Conservation (phyloP, 345 rosid species). For the Luvunga scandens region DNA sequence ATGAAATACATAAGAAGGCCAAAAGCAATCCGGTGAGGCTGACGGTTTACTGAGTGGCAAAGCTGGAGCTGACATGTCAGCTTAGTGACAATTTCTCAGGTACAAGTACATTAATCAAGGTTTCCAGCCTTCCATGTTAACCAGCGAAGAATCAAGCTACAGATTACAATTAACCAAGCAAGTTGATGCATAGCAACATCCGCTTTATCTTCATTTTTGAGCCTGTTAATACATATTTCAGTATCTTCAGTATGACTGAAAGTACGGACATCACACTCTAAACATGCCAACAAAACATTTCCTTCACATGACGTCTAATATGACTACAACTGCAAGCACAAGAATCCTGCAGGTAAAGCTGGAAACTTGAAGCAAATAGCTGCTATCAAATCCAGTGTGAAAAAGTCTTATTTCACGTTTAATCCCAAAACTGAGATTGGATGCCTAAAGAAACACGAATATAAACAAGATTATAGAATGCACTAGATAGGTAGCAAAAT, state of each 20-base stretch:
- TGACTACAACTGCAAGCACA: not conserved
- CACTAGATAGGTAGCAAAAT: no score
- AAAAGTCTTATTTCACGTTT: not conserved
- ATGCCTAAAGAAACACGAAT: not conserved
- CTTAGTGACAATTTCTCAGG: not conserved
- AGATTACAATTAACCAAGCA: slow-evolving; percentile 2
- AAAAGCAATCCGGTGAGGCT: not conserved
- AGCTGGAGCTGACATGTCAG: not conserved
- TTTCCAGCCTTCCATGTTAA: not conserved
- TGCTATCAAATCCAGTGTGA: not conserved
- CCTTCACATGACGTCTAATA: not conserved
- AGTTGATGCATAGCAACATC: slow-evolving; percentile 1
- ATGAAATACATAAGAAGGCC: not conserved
- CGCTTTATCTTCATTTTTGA: slow-evolving; percentile 24
- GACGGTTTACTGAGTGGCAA: not conserved
- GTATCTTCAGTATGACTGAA: not conserved
- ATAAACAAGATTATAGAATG: not conserved
- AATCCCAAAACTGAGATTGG: not conserved
- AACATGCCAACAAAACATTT: not conserved
- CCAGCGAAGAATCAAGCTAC: not conserved
- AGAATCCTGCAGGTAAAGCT: slow-evolving; percentile 1
- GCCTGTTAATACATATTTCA: slow-evolving; percentile 22
- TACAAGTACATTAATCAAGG: not conserved
- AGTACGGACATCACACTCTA: not conserved
- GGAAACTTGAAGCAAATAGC: not conserved